Base-by-base conservation (phyloP, 768 basidiomycete genomes). In the Nidularia sp. region DNA sequence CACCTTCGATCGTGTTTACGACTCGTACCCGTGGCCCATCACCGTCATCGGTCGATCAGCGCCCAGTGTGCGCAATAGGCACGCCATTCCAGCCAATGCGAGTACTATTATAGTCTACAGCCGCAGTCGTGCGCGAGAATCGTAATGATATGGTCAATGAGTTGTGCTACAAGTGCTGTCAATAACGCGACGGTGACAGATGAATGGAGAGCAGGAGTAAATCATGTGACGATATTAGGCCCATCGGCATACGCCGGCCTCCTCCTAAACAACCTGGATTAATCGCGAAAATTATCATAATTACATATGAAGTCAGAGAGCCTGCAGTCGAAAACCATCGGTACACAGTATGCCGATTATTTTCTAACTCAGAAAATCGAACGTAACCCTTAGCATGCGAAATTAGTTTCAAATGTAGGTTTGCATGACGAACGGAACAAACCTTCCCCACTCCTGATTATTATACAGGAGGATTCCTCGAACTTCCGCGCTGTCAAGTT, bases 401-500 rank as follows among this genome's bases (percentile, higher is more conserved):
- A 9, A 45, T 43, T 25, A 43, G 31, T n/a, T 13, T 35, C n/a
- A 13, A 52, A 42, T 22, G 22, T 42, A 35, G 42, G 42, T 18
- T 47, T 25, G 48, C 52, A 47, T 45, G 4, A 53, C 44, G 47
- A 50, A 79, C 85, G 18, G 25, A 12, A 31, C 50, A 45, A 73
- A 86, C 63, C 86, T 81, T 60, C 89, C 88, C 86, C 88, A 91
- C 66, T 92, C 90, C 55, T 85, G 79, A 9, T 82, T 83, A 49
- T 88, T 81, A 61, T 85, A 85, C 45, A 91, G 66, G 53, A 92
- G 64, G 53, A 90, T 83, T 18, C 90, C 90, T 52, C 91, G 85
- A 60, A 93, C 89, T 71, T 93, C 90, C 51, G 86, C 89, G 57
- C 89, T 90, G 64, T 93, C 90, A 60, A 93, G 69, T 68, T 90